Conservation (phyloP, 345 rosid genomes). For the Sonneratia caseolaris region DNA sequence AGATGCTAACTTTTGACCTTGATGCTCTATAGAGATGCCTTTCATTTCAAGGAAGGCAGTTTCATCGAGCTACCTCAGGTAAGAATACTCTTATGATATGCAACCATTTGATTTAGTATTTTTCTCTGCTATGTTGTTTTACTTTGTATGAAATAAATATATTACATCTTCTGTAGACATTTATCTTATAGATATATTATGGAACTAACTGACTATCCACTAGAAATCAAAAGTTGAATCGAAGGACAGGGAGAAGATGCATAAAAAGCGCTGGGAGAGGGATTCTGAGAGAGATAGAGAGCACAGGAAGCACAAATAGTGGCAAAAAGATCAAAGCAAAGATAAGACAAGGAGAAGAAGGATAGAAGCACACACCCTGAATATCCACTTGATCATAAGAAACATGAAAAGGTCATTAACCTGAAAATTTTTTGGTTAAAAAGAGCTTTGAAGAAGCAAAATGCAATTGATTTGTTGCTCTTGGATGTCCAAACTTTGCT, state of each 20-base stretch:
- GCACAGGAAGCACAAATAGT: constrained; percentile 39
- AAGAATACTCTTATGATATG: constrained; percentile 17
- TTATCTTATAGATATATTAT: not conserved
- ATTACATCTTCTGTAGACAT: not conserved
- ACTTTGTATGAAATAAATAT: not conserved
- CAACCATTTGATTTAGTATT: not conserved
- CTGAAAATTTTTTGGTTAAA: not conserved
- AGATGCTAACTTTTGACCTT: constrained; percentile 63
- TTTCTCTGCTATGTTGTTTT: not conserved
- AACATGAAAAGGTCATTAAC: constrained; percentile 68
- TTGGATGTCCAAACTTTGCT: not conserved
- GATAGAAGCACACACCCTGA: constrained; percentile 74
- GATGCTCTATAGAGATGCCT: constrained; percentile 61
- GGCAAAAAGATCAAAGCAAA: constrained; percentile 39
- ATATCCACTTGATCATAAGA: constrained; percentile 66
- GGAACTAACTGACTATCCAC: constrained; percentile 63
- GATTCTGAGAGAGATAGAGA: constrained; percentile 80
- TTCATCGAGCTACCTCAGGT: constrained; percentile 61
- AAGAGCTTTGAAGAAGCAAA: not conserved
- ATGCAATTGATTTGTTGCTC: not conserved
- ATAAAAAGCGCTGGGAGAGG: constrained; percentile 68
- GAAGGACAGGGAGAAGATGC: constrained; percentile 83
- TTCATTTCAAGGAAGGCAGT: constrained; percentile 54
- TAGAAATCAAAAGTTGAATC: constrained; percentile 61
- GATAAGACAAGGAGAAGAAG: constrained; percentile 78